phyloP scores from a whole-genome alignment of 805 yeast species.

The Zygosaccharomyces rouxii region DNA sequence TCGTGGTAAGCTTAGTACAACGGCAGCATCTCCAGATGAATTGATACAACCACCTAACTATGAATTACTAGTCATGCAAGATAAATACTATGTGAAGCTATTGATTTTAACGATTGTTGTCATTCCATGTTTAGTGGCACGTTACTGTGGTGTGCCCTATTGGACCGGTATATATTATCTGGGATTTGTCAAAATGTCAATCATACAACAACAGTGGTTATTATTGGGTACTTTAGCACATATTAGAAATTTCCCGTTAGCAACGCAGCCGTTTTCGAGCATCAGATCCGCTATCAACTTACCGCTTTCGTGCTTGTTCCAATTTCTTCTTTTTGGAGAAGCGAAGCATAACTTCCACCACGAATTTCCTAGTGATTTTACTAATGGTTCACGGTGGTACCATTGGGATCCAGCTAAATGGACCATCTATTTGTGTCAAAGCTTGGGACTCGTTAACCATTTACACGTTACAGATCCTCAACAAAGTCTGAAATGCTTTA shows the following conservation, averaged over 20 bases:
- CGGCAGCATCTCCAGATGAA: conserved; percentile 39
- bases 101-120: conserved; percentile 49
- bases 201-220: conserved; percentile 77
- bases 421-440: conserved; percentile 50
- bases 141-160: conserved; percentile 72
- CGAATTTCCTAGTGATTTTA: conserved; percentile 87
- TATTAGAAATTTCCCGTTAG: conserved; percentile 41
- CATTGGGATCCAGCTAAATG: conserved; percentile 87
- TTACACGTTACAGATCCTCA: conserved; percentile 45
- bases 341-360: conserved; percentile 93
- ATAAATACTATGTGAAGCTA: conserved; percentile 59
- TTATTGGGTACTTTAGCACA: conserved; percentile 83
- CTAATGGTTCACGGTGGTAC: conserved; percentile 67
- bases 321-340: conserved; percentile 77
- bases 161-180: conserved; percentile 63
- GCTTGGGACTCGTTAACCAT: conserved; percentile 54
- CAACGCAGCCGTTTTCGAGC: conserved; percentile 70
- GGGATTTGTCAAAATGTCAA: conserved; percentile 65
- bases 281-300: conserved; percentile 69
- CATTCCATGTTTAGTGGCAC: conserved; percentile 63
- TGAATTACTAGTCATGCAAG: conserved; percentile 60
- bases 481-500: conserved; percentile 62
- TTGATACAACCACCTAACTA: conserved; percentile 60
- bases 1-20: conserved; percentile 11
- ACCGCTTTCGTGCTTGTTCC: conserved; percentile 44